Percentiles rank a stretch among this genome's conserved stretches.
Conservation (phyloP, 2,329 filamentous ascomycete genomes). For the Pezicula carpinea region DNA sequence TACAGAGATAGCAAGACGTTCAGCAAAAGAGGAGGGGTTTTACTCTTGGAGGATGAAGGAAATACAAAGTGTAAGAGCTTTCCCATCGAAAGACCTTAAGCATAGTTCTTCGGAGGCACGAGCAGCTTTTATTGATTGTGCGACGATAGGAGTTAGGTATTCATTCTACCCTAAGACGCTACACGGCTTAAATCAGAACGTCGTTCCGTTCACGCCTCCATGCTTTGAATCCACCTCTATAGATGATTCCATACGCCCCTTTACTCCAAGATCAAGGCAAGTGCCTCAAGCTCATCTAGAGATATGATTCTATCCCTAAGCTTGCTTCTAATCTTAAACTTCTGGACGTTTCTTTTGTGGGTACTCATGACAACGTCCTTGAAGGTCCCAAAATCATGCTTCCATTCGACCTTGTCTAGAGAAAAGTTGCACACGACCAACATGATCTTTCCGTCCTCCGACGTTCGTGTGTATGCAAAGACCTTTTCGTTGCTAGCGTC, state of each 20-base stretch:
- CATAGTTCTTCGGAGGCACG: too few relatives aligned
- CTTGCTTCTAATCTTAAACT: neutral
- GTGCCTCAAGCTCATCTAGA: neutral
- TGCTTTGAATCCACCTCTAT: neutral
- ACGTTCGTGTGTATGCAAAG: constrained; percentile 44
- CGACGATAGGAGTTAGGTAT: neutral
- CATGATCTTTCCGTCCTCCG: constrained; percentile 2
- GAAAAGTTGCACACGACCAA: constrained; percentile 1
- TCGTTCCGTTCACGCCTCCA: neutral
- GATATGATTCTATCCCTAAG: neutral
- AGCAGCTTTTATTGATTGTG: neutral
- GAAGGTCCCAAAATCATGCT: neutral
- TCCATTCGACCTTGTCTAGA: neutral
- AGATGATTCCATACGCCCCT: too few relatives aligned
- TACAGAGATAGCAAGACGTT: too few relatives aligned
- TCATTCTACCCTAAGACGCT: neutral
- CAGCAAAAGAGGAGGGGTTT: too few relatives aligned
- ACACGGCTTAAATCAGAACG: neutral
- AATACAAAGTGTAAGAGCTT: too few relatives aligned
- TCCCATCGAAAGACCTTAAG: too few relatives aligned
- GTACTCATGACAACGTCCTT: neutral
- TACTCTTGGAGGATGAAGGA: too few relatives aligned
- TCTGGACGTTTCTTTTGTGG: neutral
- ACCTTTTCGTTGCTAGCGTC: constrained; percentile 46
- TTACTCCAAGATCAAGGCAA: neutral